phyloP scores from a whole-genome alignment of 495 filamentous ascomycete species.

The Penicillium cataractarum region DNA sequence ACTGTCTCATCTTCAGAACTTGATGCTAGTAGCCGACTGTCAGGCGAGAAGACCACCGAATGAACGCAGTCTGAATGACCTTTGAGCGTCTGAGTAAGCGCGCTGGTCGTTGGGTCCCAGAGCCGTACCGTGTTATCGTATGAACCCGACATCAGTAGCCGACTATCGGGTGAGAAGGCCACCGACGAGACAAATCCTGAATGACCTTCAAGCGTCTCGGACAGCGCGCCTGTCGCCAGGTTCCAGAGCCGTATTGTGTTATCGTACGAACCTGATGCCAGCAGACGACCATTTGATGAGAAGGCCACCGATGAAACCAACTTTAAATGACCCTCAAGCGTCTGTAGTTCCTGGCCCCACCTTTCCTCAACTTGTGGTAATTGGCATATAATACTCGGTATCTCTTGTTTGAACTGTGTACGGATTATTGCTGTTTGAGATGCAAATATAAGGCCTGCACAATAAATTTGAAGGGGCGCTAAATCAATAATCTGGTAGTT shows the following conservation, averaged over 20 bases:
- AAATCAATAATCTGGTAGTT: not conserved
- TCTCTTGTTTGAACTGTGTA: constrained; percentile 13
- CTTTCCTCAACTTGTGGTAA: constrained; percentile 19
- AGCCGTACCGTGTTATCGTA: constrained; percentile 9
- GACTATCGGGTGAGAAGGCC: constrained; percentile 31
- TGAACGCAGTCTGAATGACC: constrained; percentile 20
- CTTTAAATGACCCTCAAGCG: constrained; percentile 14
- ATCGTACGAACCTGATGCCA: constrained; percentile 23
- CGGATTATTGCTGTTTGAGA: constrained; percentile 30
- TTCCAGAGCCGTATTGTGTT: constrained; percentile 15
- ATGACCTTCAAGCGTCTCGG: constrained; percentile 18
- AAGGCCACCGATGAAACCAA: constrained; percentile 23
- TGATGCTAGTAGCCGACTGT: constrained; percentile 24
- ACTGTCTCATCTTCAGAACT: constrained; percentile 13
- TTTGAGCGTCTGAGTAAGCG: not conserved
- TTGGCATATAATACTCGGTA: constrained; percentile 17
- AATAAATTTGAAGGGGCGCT: not conserved
- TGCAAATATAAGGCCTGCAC: not conserved
- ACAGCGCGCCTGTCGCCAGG: constrained; percentile 3
- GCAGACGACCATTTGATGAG: constrained; percentile 27
- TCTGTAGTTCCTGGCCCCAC: constrained; percentile 16
- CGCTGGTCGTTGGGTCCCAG: constrained; percentile 13
- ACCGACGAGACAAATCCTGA: constrained; percentile 13
- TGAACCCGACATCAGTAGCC: constrained; percentile 22
- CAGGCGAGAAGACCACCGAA: constrained; percentile 30